Conservation (phyloP, 2,329 filamentous ascomycete genomes). For the Lecanosticta acicola region DNA sequence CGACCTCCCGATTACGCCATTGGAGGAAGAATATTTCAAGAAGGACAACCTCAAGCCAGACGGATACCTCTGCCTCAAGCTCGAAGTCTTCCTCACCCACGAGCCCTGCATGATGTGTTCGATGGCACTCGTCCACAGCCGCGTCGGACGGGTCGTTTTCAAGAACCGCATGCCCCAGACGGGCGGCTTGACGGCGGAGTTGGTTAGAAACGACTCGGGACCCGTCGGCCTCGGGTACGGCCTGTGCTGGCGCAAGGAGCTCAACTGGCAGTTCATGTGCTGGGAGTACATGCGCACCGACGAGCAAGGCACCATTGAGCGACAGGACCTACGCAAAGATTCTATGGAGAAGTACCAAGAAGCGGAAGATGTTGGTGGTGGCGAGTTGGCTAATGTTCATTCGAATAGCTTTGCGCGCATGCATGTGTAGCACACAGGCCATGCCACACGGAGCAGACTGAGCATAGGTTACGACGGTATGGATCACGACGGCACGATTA, state of each 20-base stretch:
- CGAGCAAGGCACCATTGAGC: constrained; percentile 19
- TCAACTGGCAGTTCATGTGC: constrained; percentile 79
- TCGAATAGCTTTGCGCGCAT: constrained; percentile 33
- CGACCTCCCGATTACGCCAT: constrained; percentile 61
- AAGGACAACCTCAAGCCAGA: constrained; percentile 62
- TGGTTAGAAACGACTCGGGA: constrained; percentile 33
- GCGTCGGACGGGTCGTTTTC: constrained; percentile 83
- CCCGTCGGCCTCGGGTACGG: constrained; percentile 48
- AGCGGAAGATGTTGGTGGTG: constrained; percentile 14
- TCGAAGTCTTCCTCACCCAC: constrained; percentile 91
- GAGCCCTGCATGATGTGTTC: constrained; percentile 96
- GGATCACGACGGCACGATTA: constrained; percentile 16
- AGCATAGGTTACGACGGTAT: constrained; percentile 30
- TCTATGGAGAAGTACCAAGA: constrained; percentile 22
- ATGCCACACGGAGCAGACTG: constrained; percentile 27
- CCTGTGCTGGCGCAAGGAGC: constrained; percentile 62
- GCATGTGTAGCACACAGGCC: constrained; percentile 34
- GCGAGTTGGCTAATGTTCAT: constrained; percentile 27
- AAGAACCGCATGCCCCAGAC: constrained; percentile 70
- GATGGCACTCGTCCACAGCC: constrained; percentile 91
- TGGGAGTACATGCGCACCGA: constrained; percentile 56
- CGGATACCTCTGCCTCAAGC: constrained; percentile 87
- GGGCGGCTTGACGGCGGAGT: constrained; percentile 75
- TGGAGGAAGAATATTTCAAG: constrained; percentile 59
- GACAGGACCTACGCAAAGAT: constrained; percentile 20